Percentiles rank a stretch among this genome's conserved stretches.
Evolutionary conservation across 495 filamentous ascomycete species (phyloP).

Genomic region (Rostrohypoxylon terebratum): DNA sequence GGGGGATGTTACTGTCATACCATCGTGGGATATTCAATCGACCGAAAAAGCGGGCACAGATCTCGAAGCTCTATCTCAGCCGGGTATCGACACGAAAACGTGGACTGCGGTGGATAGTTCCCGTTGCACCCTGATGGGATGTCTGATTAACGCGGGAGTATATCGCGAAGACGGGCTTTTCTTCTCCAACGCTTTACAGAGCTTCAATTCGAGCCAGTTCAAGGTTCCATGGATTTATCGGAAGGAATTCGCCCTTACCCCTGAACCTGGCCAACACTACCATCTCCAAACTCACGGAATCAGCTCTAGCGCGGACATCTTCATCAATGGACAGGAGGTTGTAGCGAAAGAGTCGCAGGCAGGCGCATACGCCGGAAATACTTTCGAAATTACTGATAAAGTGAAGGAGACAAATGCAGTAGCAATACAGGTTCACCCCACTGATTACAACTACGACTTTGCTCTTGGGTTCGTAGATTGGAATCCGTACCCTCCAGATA

Average conservation of each 20-base stretch:
- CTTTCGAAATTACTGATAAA: slow-evolving; percentile 64
- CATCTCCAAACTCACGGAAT: slow-evolving; percentile 69
- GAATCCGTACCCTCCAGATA: slow-evolving; percentile 72
- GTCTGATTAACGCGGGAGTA: slow-evolving; percentile 64
- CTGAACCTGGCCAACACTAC: slow-evolving; percentile 58
- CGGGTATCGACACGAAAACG: slow-evolving; percentile 59
- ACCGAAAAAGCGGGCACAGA: slow-evolving; percentile 53
- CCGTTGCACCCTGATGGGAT: slow-evolving; percentile 68
- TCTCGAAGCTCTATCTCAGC: slow-evolving; percentile 58
- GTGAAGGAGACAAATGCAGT: slow-evolving; percentile 61
- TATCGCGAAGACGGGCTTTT: slow-evolving; percentile 69
- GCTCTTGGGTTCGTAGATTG: slow-evolving; percentile 73
- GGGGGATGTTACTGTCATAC: slow-evolving; percentile 60
- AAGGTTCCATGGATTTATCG: slow-evolving; percentile 71
- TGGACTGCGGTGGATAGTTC: slow-evolving; percentile 65
- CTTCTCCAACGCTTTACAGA: slow-evolving; percentile 66
- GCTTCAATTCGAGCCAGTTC: slow-evolving; percentile 61
- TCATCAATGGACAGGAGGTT: slow-evolving; percentile 67
- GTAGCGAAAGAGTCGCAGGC: slow-evolving; percentile 61
- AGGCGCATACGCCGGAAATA: slow-evolving; percentile 68
- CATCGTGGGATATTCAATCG: slow-evolving; percentile 69
- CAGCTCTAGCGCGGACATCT: slow-evolving; percentile 70
- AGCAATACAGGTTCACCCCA: slow-evolving; percentile 66
- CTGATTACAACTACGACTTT: slow-evolving; percentile 69
- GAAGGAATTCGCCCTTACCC: slow-evolving; percentile 62